Base-by-base conservation (phyloP, 2,329 filamentous ascomycete genomes). In the Trichophyton simii region DNA sequence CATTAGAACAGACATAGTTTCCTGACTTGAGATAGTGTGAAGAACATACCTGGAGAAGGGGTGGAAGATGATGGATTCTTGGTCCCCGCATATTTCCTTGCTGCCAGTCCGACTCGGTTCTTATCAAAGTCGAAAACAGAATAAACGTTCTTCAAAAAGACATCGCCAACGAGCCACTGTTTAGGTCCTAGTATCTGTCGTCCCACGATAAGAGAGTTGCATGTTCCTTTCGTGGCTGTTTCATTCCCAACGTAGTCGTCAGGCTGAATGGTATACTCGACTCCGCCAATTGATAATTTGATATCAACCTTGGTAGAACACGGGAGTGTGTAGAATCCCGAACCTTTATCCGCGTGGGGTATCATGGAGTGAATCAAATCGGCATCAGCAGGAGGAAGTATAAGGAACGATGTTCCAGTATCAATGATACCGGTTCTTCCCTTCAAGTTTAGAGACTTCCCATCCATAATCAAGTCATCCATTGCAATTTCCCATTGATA, bases 91-190 rank as follows among this genome's bases (percentile, higher is more conserved):
- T 42, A 41, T 3, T 58, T 58, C 18, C 55, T 28, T 20, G 36
- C 41, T 18, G 55, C 55, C 8, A 58, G 11, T 62, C 76, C 76
- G 44, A 78, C 70, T 48, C 71, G 69, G 41, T 67, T 68, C 42
- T 76, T 69, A 58, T 92, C 89, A 60, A 83, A 83, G 71, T 96
- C 91, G 71, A 95, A 95, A 25, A 94, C 86, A 1, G 84, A 79
- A 70, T 95, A 95, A 15, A 95, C 90, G 67, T 95, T 95, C 77
- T 95, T 95, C 64, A 96, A 75, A 68, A 95, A 95, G 0, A 87
- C 83, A 66, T 91, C 90, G 1, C 91, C 91, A 0, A 95, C 74
- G n/a, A 96, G 78, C 89, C 90, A 95, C 31, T 84, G 75, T 38
- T 76, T 70, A 67, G 67, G 79, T 0, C 79, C 75, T 55, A 89